Base-by-base conservation (phyloP, 2,329 filamentous ascomycete species). In the Paraphoma chrysanthemicola region DNA sequence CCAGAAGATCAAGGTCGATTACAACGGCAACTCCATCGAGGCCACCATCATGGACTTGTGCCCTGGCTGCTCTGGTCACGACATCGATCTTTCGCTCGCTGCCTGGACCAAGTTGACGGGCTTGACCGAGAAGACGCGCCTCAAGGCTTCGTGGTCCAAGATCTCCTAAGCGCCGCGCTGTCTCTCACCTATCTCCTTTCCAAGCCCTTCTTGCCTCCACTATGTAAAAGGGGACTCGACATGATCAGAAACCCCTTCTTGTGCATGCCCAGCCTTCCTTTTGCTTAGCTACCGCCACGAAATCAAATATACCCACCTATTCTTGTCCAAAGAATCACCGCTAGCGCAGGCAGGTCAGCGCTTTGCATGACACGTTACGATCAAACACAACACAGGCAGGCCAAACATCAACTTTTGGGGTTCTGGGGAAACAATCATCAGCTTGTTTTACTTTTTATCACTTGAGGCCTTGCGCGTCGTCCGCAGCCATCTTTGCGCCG, bases 321-420 rank as follows among this genome's bases (percentile, higher is more conserved):
- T 55, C 43, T 14, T 36, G 14, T 36, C 33, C 33, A 10, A 36
- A 23, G n/a, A 55, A 33, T 62, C 59, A 63, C 68, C 58, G 72
- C 73, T 76, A 75, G 72, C 73, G 73, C 73, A 71, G 71, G 68
- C 73, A 63, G 69, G 71, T 75, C 72, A 74, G 73, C 73, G 73
- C 73, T 76, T 74, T 75, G 72, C 71, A 76, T 69, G 73, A 76
- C 69, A 64, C 57, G 62, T 72, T 61, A 73, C 63, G 71, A 36
- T 36, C 33, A 10, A 73, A 56, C 60, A 65, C 64, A 63, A 66
- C 33, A 36, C 33, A 42, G 16, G 39, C 39, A n/a, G 39, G 16
- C 39, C 39, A 42, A 23, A 36, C 33, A 36, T 36, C 39, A 14
- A 38, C 33, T 11, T 11, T 38, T 8, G 14, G 39, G 39, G 8